Percentiles rank a stretch among this genome's conserved stretches.
Conservation (phyloP, 169 alveolate genomes). For the Plasmodium berghei region DNA sequence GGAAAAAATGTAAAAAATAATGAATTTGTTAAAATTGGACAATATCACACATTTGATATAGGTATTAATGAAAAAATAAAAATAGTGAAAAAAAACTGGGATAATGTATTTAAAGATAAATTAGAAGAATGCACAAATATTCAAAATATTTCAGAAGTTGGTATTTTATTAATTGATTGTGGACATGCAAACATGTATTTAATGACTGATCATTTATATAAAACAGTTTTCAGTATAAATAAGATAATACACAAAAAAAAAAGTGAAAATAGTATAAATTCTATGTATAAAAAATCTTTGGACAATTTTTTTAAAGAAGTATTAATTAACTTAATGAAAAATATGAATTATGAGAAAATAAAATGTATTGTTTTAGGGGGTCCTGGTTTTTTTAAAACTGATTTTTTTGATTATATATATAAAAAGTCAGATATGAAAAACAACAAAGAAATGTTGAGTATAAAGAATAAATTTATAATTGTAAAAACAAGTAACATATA, state of each 20-base stretch:
- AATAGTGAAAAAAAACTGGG: slow-evolving; percentile 78
- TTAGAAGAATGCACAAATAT: slow-evolving; percentile 74
- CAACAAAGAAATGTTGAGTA: slow-evolving; percentile 13
- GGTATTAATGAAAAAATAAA: slow-evolving; percentile 79
- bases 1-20: slow-evolving; percentile 79
- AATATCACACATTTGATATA: slow-evolving; percentile 84
- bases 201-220: slow-evolving; percentile 28
- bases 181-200: slow-evolving; percentile 64
- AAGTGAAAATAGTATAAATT: slow-evolving; percentile 23
- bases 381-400: slow-evolving; percentile 70
- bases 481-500: slow-evolving; percentile 32
- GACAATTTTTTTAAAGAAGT: slow-evolving; percentile 15
- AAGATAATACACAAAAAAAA: slow-evolving; percentile 38
- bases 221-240: slow-evolving; percentile 9
- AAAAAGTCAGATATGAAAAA: slow-evolving; percentile 42
- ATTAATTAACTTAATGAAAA: slow-evolving; percentile 3
- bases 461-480: slow-evolving; percentile 20
- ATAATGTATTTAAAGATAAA: slow-evolving; percentile 9
- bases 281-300: slow-evolving; percentile 28
- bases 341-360: slow-evolving; percentile 28
- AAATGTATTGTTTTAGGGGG: slow-evolving; percentile 57
- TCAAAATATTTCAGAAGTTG: slow-evolving; percentile 14
- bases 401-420: slow-evolving; percentile 24
- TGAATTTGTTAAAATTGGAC: slow-evolving; percentile 81
- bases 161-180: slow-evolving; percentile 33